Base-by-base conservation (phyloP, 768 basidiomycete genomes). In the Amyloporia xantha region DNA sequence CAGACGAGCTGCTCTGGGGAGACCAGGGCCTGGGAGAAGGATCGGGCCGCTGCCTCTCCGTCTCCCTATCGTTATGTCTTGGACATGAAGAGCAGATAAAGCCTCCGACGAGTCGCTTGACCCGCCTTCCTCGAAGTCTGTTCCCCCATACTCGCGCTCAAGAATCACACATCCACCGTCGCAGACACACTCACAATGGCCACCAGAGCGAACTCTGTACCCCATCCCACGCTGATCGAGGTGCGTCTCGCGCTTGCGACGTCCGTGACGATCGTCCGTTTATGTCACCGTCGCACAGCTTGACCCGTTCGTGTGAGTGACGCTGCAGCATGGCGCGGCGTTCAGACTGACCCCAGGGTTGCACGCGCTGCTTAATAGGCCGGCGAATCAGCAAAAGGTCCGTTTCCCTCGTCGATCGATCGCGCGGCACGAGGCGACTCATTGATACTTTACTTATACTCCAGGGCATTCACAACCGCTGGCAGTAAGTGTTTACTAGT, bases 391-490 rank as follows among this genome's bases (percentile, higher is more conserved):
- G 50, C 85, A 87, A 61, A 81, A 80, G 70, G 84, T 81, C 27
- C 6, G 65, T 55, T 7, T 17, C 21, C 25, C 19, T 23, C 6
- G 15, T 41, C 10, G 17, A 35, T 52, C 5, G 21, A 38, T 23
- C 21, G 2, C 36, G 44, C 9, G n/a, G 19, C 4, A 24, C 15
- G 27, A 26, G 21, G n/a, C 23, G 19, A 42, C 5, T 7, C 11
- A 23, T 9, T 42, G 4, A 42, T 4, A 10, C 11, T 7, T 21
- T 24, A 17, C 28, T 19, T 17, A 2, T 21, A 28, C 23, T 52
- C 0, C 45, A 83, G 81, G 79, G 79, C 23, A 57, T 84, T 10
- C 83, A 84, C 56, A 85, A 84, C 59, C 79, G 83, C 40, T 85
- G 83, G 83, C 83, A 85, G 82, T 84, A 65, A 62, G 83, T 68